These are phyloP conservation scores for Senna tora DNA, from an alignment of 306 rosid genomes.

Conservation along the genomic window DNA sequence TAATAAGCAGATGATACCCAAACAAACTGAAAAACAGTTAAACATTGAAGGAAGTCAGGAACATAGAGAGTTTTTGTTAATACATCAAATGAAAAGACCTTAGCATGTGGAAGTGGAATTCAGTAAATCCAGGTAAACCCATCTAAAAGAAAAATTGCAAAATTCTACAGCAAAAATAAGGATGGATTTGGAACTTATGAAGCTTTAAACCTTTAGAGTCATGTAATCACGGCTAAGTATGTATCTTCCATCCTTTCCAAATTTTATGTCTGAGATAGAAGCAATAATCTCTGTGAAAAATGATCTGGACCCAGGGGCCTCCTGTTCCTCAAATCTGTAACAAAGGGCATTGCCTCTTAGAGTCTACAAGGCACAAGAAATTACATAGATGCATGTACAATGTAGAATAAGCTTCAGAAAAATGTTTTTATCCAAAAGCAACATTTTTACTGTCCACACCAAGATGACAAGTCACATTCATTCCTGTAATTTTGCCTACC, in stretches of 20 bases:
- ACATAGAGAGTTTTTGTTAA: constrained; percentile 13
- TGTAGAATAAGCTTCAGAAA: constrained; percentile 32
- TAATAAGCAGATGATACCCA: constrained; percentile 18
- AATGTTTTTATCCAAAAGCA: constrained; percentile 16
- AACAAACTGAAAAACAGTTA: constrained; percentile 3
- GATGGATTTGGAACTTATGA: constrained; percentile 3
- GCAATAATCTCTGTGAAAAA: constrained; percentile 99
- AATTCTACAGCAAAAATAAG: constrained; percentile 16
- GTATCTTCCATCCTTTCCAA: constrained; percentile 89
- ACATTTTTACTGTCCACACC: constrained; percentile 31
- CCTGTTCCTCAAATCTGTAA: constrained; percentile 96
- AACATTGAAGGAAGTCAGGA: constrained; percentile 6
- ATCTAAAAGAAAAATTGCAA: constrained; percentile 8
- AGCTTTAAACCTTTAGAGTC: constrained; percentile 83
- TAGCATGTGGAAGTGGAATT: background rate
- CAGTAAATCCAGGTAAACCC: background rate
- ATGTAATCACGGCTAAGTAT: constrained; percentile 97
- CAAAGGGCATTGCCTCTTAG: constrained; percentile 38
- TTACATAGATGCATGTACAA: background rate
- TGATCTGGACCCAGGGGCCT: constrained; percentile 88
- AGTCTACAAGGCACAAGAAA: constrained; percentile 28
- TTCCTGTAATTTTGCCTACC: constrained; percentile 14
- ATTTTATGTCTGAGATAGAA: constrained; percentile 94
- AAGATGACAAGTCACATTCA: constrained; percentile 2
- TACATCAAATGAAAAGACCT: constrained; percentile 9